phyloP scores from a whole-genome alignment of 2,329 filamentous ascomycete genomes.

The Exophiala viscosa region DNA sequence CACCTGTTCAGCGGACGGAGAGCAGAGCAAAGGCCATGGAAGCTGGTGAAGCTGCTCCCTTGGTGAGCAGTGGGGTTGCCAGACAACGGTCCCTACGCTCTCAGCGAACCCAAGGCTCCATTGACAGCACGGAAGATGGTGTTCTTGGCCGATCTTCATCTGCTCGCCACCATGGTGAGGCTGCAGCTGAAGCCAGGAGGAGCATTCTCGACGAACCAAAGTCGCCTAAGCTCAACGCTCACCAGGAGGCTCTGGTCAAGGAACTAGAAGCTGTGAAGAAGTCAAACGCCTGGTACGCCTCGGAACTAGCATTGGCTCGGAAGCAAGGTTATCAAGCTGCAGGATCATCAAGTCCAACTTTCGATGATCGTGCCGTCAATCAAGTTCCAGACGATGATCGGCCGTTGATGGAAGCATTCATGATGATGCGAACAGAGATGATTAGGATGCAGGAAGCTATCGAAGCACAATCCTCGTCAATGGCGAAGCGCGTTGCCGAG shows the following conservation, averaged over 20 bases:
- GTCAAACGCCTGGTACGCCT: conserved; percentile 94
- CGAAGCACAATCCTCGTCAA: conserved; percentile 78
- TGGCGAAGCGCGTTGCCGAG: conserved; percentile 86
- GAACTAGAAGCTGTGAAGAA: conserved; percentile 82
- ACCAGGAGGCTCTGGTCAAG: conserved; percentile 66
- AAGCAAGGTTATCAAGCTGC: conserved; percentile 83
- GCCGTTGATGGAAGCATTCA: conserved; percentile 83
- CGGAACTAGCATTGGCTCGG: conserved; percentile 84
- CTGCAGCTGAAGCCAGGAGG: conserved; percentile 40
- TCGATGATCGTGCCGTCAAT: conserved; percentile 74
- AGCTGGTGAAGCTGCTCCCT: conserved; percentile 43
- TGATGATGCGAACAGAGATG: conserved; percentile 86
- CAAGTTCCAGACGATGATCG: conserved; percentile 88
- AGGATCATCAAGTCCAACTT: conserved; percentile 63
- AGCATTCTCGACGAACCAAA: conserved; percentile 42
- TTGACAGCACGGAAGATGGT: conserved; percentile 65
- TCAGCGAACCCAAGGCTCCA: conserved; percentile 59
- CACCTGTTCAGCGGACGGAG: conserved; percentile 54
- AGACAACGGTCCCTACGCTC: conserved; percentile 54
- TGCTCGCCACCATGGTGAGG: conserved; percentile 30
- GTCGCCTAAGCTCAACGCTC: conserved; percentile 43
- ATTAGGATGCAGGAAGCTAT: conserved; percentile 85
- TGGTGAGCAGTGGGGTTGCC: conserved; percentile 39
- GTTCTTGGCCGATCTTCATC: conserved; percentile 39
- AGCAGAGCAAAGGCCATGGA: conserved; percentile 46